These are phyloP conservation scores for Ruellia speciosa DNA, from an alignment of 305 asterid genomes.

Conservation along the genomic window DNA sequence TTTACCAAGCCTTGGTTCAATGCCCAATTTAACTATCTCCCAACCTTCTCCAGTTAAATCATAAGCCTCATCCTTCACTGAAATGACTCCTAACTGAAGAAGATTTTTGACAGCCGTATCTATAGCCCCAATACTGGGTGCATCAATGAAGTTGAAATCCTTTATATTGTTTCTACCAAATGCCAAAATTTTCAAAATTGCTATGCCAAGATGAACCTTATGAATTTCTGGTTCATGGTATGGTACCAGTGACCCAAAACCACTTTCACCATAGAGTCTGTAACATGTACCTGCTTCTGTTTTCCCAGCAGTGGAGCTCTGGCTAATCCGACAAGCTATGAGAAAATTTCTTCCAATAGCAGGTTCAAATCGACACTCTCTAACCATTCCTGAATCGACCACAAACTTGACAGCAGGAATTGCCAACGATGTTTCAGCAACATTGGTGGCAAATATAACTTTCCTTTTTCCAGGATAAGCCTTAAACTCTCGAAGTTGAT, in stretches of 20 bases:
- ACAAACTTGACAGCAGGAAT: constrained; percentile 88
- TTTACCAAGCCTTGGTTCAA: constrained; percentile 92
- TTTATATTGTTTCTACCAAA: constrained; percentile 63
- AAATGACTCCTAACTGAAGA: constrained; percentile 67
- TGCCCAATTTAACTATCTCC: constrained; percentile 71
- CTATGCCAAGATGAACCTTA: constrained; percentile 82
- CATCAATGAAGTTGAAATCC: constrained; percentile 74
- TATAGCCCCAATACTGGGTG: constrained; percentile 62
- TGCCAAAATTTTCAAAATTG: constrained; percentile 82
- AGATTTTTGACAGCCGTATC: constrained; percentile 73
- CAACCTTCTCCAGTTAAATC: constrained; percentile 56
- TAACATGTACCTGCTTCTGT: constrained; percentile 88
- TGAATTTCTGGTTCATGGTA: constrained; percentile 90
- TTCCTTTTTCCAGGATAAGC: constrained; percentile 63
- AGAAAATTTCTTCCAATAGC: constrained; percentile 73
- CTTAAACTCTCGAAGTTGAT: constrained; percentile 58
- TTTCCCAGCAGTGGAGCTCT: constrained; percentile 96
- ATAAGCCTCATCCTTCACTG: constrained; percentile 28
- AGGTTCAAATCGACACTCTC: constrained; percentile 76
- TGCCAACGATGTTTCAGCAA: constrained; percentile 92
- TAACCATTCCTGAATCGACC: constrained; percentile 84
- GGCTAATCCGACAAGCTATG: constrained; percentile 59
- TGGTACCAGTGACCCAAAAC: constrained; percentile 53
- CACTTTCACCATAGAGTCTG: constrained; percentile 58
- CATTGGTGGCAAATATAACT: constrained; percentile 74